Conservation (phyloP, 805 yeast genomes). For the Torulaspora gathmanii region DNA sequence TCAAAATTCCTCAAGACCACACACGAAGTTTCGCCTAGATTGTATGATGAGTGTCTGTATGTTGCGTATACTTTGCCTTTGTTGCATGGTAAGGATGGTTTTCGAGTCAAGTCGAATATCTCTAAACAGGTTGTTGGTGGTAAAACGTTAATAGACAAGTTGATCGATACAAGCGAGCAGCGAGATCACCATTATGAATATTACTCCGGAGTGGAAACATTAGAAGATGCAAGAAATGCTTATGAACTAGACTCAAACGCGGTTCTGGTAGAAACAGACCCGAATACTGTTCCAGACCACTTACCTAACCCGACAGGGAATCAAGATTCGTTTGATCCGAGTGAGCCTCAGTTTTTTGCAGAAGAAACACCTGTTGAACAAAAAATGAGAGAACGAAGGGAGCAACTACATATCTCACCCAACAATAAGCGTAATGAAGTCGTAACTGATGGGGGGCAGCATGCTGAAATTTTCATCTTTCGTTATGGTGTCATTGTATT, state of each 20-base stretch:
- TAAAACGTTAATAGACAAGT: constrained; percentile 57
- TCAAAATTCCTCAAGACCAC: constrained; percentile 58
- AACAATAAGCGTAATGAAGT: constrained; percentile 18
- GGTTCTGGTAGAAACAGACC: constrained; percentile 19
- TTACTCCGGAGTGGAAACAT: constrained; percentile 67
- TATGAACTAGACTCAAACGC: constrained; percentile 35
- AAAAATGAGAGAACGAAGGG: constrained; percentile 21
- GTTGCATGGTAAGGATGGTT: constrained; percentile 77
- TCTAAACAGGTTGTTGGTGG: constrained; percentile 40
- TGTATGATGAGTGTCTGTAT: constrained; percentile 90
- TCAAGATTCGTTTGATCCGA: constrained; percentile 71
- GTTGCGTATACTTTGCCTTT: constrained; percentile 85
- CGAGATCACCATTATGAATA: constrained; percentile 90
- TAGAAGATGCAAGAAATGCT: constrained; percentile 48
- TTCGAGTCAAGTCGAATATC: constrained; percentile 63
- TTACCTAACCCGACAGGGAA: constrained; percentile 30
- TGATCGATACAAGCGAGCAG: constrained; percentile 76
- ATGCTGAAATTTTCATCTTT: constrained; percentile 85
- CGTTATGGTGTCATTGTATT: constrained; percentile 95
- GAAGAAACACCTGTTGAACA: constrained; percentile 32
- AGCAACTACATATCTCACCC: constrained; percentile 11
- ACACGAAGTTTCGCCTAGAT: constrained; percentile 80
- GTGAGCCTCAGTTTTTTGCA: constrained; percentile 88
- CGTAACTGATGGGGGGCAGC: constrained; percentile 36
- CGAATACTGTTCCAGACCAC: constrained; percentile 26